These are phyloP conservation scores for Aquilaria malaccensis DNA, from an alignment of 345 rosid species.

Conservation along the genomic window DNA sequence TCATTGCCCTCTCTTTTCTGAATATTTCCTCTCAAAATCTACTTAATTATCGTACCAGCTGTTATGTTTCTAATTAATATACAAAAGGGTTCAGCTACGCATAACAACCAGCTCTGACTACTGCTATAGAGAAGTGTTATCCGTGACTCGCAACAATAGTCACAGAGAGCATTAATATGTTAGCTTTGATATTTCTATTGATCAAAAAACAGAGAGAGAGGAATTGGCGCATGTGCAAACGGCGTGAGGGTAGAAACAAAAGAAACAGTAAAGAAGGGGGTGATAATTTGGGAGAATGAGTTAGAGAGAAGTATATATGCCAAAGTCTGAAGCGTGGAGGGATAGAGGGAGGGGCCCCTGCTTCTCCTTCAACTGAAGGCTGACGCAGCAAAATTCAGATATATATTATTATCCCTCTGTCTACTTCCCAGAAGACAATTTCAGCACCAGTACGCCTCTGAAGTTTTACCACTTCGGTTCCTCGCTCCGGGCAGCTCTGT, in stretches of 20 bases:
- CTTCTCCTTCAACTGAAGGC: slow-evolving; percentile 28
- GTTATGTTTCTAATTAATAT: background rate
- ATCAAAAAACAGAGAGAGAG: background rate
- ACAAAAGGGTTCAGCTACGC: background rate
- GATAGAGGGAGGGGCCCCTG: slow-evolving; percentile 16
- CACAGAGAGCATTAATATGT: background rate
- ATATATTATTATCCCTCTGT: slow-evolving; percentile 27
- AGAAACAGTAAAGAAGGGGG: background rate
- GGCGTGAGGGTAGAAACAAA: background rate
- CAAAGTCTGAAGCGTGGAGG: background rate
- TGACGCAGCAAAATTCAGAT: slow-evolving; percentile 31
- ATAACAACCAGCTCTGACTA: background rate
- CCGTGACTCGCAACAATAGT: background rate
- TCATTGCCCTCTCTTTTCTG: no score
- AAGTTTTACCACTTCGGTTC: slow-evolving; percentile 10
- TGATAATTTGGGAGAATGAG: slow-evolving; percentile 12
- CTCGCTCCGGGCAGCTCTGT: background rate
- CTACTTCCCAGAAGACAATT: slow-evolving; percentile 41
- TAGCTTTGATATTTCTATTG: background rate
- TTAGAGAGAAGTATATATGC: slow-evolving; percentile 2
- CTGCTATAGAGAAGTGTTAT: background rate
- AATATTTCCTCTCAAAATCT: background rate
- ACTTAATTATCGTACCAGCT: no score
- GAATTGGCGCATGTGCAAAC: background rate
- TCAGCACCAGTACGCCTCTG: slow-evolving; percentile 23